These are phyloP conservation scores for Phytopythium vexans DNA, from an alignment of 352 stramenopile genomes.

Conservation along the genomic window DNA sequence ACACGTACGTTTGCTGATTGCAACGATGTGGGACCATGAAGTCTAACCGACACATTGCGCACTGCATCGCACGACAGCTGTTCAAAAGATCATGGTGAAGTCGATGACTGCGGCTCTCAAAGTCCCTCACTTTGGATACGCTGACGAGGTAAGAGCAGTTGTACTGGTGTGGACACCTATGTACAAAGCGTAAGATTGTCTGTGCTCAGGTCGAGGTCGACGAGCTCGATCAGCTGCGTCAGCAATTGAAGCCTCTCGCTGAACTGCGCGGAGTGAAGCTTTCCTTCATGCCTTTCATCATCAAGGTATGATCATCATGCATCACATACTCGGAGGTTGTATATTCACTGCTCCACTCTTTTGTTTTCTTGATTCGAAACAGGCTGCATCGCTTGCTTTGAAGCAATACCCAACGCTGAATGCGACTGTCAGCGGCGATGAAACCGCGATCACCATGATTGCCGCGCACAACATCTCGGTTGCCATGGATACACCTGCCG, in stretches of 20 bases:
- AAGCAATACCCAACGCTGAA: slow-evolving; percentile 95
- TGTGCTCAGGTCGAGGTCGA: slow-evolving; percentile 86
- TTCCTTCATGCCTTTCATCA: slow-evolving; percentile 96
- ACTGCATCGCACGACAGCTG: slow-evolving; percentile 49
- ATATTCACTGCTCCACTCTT: neutral
- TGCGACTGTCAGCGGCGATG: slow-evolving; percentile 82
- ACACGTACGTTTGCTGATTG: slow-evolving; percentile 50
- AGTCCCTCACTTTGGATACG: slow-evolving; percentile 98
- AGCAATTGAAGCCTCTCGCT: slow-evolving; percentile 87
- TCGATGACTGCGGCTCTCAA: slow-evolving; percentile 95
- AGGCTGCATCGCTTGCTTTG: slow-evolving; percentile 93
- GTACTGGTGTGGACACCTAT: no score
- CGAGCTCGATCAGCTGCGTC: slow-evolving; percentile 78
- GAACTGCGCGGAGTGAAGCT: slow-evolving; percentile 85
- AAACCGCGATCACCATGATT: slow-evolving; percentile 87
- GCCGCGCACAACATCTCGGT: slow-evolving; percentile 97
- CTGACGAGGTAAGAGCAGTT: slow-evolving; percentile 84
- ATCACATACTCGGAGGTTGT: neutral
- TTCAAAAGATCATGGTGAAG: slow-evolving; percentile 98
- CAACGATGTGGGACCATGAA: neutral
- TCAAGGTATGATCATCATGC: slow-evolving; percentile 62
- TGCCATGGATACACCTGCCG: slow-evolving; percentile 96
- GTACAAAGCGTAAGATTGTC: no score
- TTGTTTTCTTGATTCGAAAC: neutral
- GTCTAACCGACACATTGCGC: slow-evolving; percentile 6